phyloP scores from a whole-genome alignment of 2,329 filamentous ascomycete species.

The Fusarium duplospermum region DNA sequence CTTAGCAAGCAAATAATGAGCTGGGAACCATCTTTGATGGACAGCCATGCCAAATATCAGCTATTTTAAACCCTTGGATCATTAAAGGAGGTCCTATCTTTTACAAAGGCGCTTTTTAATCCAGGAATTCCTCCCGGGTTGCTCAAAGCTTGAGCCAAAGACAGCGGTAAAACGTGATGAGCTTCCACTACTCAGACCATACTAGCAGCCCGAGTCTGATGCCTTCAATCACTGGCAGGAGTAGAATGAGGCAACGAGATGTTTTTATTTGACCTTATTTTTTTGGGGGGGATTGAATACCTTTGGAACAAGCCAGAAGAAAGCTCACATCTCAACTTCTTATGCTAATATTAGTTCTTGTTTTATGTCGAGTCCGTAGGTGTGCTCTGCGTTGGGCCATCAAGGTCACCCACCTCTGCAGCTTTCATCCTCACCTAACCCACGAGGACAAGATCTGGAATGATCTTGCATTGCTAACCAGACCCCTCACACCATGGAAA shows the following conservation, averaged over 20 bases:
- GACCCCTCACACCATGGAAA: background rate
- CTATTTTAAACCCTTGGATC: background rate
- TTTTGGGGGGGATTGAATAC: background rate
- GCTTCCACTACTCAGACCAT: background rate
- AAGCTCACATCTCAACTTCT: background rate
- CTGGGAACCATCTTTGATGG: background rate
- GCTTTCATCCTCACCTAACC: background rate
- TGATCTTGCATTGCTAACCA: background rate
- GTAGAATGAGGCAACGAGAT: background rate
- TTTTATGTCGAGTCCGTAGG: background rate
- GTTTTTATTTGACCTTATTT: background rate
- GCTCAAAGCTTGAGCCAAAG: background rate
- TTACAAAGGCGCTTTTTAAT: background rate
- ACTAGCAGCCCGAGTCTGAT: background rate
- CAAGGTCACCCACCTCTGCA: background rate
- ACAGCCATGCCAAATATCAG: background rate
- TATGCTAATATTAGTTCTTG: background rate
- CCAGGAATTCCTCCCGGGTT: background rate
- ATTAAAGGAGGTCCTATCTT: background rate
- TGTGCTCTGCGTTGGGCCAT: background rate
- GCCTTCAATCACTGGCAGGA: background rate
- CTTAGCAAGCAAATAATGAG: background rate
- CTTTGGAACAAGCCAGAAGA: background rate
- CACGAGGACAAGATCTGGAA: background rate
- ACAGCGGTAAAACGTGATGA: background rate